phyloP scores from a whole-genome alignment of 1,284 basidiomycete genomes.

The Exobasidium cylindrosporum region DNA sequence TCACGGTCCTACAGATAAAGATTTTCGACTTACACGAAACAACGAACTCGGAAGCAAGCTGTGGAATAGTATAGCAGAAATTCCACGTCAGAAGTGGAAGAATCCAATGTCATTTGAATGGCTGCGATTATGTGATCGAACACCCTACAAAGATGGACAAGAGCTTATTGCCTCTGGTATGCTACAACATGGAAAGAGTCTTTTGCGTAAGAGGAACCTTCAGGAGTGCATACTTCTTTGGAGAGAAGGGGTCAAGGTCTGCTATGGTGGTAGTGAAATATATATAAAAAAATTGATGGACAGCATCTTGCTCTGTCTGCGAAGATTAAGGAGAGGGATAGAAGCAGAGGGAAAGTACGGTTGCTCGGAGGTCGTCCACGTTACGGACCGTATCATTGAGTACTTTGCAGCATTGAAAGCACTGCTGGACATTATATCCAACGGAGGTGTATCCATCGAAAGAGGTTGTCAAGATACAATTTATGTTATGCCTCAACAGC shows the following conservation, averaged over 20 bases:
- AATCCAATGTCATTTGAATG: not conserved
- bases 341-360: not conserved
- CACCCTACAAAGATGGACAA: not conserved
- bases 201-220: not conserved
- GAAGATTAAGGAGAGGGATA: not conserved
- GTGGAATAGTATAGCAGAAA: not conserved
- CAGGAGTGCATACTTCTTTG: not conserved
- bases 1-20: too few species aligned
- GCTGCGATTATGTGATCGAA: not conserved
- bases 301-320: not conserved
- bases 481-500: not conserved
- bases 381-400: not conserved
- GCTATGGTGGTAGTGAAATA: not conserved
- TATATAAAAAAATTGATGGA: not conserved
- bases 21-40: not conserved
- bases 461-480: not conserved
- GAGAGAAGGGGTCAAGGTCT: not conserved
- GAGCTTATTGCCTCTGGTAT: not conserved
- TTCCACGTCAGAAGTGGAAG: not conserved
- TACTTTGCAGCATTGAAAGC: not conserved
- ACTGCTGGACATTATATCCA: not conserved
- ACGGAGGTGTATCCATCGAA: not conserved
- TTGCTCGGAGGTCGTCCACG: not conserved
- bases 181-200: not conserved
- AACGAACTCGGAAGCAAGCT: not conserved